These are phyloP conservation scores for Talaromyces funiculosus DNA, from an alignment of 2,329 filamentous ascomycete genomes.

Conservation along the genomic window DNA sequence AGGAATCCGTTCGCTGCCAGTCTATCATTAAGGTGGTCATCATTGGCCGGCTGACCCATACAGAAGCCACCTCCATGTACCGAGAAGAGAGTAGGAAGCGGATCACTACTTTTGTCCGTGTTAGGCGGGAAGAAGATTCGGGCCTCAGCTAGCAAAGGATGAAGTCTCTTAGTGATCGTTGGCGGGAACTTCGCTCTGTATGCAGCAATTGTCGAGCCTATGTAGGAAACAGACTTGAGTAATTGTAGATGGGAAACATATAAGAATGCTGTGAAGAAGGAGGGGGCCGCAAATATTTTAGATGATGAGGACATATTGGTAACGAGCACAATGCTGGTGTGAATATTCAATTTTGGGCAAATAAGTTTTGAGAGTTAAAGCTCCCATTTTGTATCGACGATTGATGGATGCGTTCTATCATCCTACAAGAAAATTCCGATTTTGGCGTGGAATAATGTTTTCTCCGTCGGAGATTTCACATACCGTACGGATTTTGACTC, in stretches of 20 bases:
- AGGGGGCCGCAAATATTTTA: not conserved
- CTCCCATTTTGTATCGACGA: not conserved
- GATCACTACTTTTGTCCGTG: not conserved
- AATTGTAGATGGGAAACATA: not conserved
- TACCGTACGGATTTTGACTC: not conserved
- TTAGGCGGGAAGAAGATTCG: not conserved
- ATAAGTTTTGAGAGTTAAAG: not conserved
- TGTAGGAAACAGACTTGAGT: not conserved
- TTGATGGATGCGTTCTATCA: not conserved
- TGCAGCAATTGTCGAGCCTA: not conserved
- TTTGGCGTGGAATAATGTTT: not conserved
- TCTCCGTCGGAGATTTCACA: not conserved
- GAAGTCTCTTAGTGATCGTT: not conserved
- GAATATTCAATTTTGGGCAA: not conserved
- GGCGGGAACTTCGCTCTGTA: not conserved
- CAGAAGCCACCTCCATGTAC: not conserved
- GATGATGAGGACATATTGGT: not conserved
- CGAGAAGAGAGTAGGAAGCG: not conserved
- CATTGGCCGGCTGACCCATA: not conserved
- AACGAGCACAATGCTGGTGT: not conserved
- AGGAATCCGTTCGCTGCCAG: not conserved
- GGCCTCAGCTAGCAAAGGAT: not conserved
- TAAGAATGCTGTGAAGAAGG: not conserved
- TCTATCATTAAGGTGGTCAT: not conserved
- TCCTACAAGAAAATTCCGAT: not conserved